phyloP scores from a whole-genome alignment of 345 rosid species.

The Citrus inodora region DNA sequence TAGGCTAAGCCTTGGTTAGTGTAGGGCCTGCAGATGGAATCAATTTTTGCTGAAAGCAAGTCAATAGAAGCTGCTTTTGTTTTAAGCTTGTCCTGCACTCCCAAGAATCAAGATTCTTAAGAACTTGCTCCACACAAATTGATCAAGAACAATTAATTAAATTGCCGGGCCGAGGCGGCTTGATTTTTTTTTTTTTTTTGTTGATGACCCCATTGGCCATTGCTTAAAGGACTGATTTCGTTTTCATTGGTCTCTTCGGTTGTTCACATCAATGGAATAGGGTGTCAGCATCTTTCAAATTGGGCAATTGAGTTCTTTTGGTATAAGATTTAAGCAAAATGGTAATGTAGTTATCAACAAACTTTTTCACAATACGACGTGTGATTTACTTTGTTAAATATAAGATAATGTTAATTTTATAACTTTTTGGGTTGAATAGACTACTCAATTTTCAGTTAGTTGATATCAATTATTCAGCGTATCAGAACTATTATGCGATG shows the following conservation, averaged over 20 bases:
- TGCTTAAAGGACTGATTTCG: not conserved
- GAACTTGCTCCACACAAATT: not conserved
- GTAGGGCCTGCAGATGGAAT: constrained; percentile 1
- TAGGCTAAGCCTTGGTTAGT: not conserved
- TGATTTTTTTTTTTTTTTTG: not conserved
- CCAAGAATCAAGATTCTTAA: not conserved
- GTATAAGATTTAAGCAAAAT: not conserved
- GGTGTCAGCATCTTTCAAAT: not conserved
- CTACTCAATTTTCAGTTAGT: no score
- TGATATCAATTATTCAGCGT: no score
- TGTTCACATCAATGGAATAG: not conserved
- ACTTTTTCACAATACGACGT: not conserved
- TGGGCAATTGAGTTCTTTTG: not conserved
- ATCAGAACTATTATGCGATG: no score
- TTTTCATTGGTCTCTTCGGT: not conserved
- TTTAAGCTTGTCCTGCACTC: not conserved
- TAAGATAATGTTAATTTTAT: not conserved
- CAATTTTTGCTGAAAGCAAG: not conserved
- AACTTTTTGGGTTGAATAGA: not conserved
- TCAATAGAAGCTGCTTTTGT: not conserved
- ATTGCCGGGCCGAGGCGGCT: not conserved
- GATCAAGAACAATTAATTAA: not conserved
- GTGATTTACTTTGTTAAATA: not conserved
- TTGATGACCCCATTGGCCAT: not conserved
- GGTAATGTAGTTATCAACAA: not conserved